phyloP scores from a whole-genome alignment of 345 rosid genomes.

The Syzygium aqueum region DNA sequence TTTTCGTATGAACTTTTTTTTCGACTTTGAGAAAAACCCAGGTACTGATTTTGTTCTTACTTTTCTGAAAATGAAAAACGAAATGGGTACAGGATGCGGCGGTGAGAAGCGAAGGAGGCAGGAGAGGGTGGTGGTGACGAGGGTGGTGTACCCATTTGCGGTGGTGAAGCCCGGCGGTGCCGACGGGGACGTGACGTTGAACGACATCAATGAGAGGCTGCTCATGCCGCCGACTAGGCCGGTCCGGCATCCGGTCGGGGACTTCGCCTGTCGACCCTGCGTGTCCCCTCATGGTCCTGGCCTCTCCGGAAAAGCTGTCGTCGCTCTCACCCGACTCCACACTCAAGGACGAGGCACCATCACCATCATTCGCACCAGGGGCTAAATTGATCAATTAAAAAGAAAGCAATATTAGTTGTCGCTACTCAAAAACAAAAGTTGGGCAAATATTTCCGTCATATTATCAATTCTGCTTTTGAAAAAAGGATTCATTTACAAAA shows the following conservation, averaged over 20 bases:
- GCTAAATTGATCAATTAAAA: constrained; percentile 3
- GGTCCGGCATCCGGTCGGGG: constrained; percentile 90
- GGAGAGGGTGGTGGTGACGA: constrained; percentile 50
- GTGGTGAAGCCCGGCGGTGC: constrained; percentile 89
- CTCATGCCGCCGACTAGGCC: constrained; percentile 82
- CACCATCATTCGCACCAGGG: constrained; percentile 95
- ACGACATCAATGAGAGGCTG: constrained; percentile 77
- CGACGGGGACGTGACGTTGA: constrained; percentile 72
- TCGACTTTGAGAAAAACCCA: neutral
- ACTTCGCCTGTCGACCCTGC: constrained; percentile 75
- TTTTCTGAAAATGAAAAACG: neutral
- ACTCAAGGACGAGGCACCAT: constrained; percentile 83
- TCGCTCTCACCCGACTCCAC: constrained; percentile 86
- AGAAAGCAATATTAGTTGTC: neutral
- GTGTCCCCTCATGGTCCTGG: constrained; percentile 59
- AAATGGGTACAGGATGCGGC: neutral
- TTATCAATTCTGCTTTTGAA: neutral
- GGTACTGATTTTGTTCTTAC: neutral
- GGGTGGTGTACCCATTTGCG: constrained; percentile 87
- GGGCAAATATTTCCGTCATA: neutral
- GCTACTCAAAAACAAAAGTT: neutral
- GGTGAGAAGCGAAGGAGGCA: constrained; percentile 9
- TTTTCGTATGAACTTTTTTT: neutral
- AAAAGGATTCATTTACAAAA: neutral
- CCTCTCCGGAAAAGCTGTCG: constrained; percentile 88